phyloP scores from a whole-genome alignment of 768 basidiomycete species.

The Termitomyces sp. region DNA sequence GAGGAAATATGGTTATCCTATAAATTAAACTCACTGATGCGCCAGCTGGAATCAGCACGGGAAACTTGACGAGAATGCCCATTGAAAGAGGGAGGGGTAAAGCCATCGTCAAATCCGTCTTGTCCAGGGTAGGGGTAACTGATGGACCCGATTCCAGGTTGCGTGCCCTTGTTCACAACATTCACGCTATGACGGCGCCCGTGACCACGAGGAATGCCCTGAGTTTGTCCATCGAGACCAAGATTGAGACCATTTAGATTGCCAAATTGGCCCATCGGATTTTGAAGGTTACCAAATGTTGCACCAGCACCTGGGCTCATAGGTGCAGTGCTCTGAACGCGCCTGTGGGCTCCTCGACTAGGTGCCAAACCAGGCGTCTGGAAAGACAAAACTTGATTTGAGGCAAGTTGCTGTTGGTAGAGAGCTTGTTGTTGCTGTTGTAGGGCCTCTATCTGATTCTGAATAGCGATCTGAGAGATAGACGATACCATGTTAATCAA shows the following conservation, averaged over 20 bases:
- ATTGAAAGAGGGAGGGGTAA: slow-evolving; percentile 58
- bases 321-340: slow-evolving; percentile 84
- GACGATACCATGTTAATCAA: background rate
- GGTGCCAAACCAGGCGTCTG: slow-evolving; percentile 75
- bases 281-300: slow-evolving; percentile 46
- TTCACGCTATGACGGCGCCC: slow-evolving; percentile 91
- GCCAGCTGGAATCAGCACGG: slow-evolving; percentile 83
- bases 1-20: background rate
- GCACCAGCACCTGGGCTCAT: slow-evolving; percentile 46
- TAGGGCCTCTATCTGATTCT: slow-evolving; percentile 86
- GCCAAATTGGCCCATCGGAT: slow-evolving; percentile 69
- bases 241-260: slow-evolving; percentile 50
- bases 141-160: slow-evolving; percentile 45
- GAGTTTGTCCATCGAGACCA: slow-evolving; percentile 62
- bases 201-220: slow-evolving; percentile 77
- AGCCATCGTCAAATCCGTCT: slow-evolving; percentile 82
- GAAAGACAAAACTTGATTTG: slow-evolving; percentile 79
- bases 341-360: slow-evolving; percentile 64
- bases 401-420: slow-evolving; percentile 87
- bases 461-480: slow-evolving; percentile 70
- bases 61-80: slow-evolving; percentile 76
- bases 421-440: slow-evolving; percentile 90
- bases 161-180: slow-evolving; percentile 74
- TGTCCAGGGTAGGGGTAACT: slow-evolving; percentile 50
- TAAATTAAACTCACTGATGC: slow-evolving; percentile 65